A percentile compares a stretch with the other conserved stretches of the same genome.
Conservation (phyloP, 805 yeast genomes). For the Candida coleopterorum region DNA sequence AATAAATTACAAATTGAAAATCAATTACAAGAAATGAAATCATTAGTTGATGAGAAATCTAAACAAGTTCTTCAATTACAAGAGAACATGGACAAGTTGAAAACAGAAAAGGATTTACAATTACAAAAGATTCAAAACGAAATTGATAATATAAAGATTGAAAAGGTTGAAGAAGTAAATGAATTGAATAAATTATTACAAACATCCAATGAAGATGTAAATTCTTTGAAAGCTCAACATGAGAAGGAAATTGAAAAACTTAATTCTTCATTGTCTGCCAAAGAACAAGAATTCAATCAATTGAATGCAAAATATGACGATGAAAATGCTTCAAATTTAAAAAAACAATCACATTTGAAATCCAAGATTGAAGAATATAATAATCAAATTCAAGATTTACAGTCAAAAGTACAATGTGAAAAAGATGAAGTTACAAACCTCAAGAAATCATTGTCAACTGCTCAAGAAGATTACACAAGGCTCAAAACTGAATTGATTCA, state of each 20-base stretch:
- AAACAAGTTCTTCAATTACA: slow-evolving; percentile 1
- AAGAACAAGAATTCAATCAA: not conserved
- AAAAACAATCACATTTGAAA: not conserved
- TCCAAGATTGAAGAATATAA: not conserved
- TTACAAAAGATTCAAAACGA: slow-evolving; percentile 8
- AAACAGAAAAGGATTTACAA: not conserved
- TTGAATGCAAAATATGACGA: not conserved
- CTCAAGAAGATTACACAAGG: not conserved
- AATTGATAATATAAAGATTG: slow-evolving; percentile 12
- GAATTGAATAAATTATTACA: slow-evolving; percentile 4
- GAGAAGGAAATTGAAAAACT: too few species aligned
- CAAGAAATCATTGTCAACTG: not conserved
- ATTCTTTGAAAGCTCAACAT: too few species aligned
- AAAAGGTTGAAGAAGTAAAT: slow-evolving; percentile 6
- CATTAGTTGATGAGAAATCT: not conserved
- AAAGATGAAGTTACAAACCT: not conserved
- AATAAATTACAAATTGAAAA: not conserved
- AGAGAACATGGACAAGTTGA: slow-evolving; percentile 1
- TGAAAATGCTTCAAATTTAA: not conserved
- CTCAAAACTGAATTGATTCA: not conserved
- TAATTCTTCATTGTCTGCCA: slow-evolving; percentile 6
- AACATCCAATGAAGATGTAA: slow-evolving; percentile 11
- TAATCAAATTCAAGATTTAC: too few species aligned
- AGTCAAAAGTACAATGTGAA: not conserved
- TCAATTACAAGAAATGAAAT: not conserved